phyloP scores from a whole-genome alignment of 2,329 filamentous ascomycete species.

The Camptophora hylomeconis region DNA sequence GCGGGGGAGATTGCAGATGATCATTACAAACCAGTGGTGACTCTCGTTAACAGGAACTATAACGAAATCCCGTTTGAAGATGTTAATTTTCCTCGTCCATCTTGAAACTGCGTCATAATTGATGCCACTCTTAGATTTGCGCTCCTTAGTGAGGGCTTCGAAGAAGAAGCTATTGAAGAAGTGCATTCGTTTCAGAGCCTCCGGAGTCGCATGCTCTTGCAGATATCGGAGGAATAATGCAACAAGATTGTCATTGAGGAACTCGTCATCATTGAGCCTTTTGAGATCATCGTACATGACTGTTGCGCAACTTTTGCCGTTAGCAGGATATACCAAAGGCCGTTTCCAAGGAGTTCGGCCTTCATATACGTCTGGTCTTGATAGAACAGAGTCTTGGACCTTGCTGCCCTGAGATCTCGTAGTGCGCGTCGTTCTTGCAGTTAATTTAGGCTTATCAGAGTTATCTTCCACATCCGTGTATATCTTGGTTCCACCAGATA shows the following conservation, averaged over 20 bases:
- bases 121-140: slow-evolving; percentile 38
- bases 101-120: slow-evolving; percentile 75
- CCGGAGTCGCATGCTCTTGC: slow-evolving; percentile 44
- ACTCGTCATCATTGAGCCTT: slow-evolving; percentile 70
- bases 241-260: slow-evolving; percentile 85
- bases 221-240: slow-evolving; percentile 73
- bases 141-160: slow-evolving; percentile 53
- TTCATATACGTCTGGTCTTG: too few species aligned
- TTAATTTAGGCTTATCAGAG: too few species aligned
- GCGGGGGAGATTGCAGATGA: slow-evolving; percentile 76
- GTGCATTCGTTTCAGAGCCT: slow-evolving; percentile 54
- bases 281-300: slow-evolving; percentile 39
- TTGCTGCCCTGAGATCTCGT: not conserved
- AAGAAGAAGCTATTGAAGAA: slow-evolving; percentile 89
- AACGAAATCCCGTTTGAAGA: slow-evolving; percentile 78
- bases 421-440: too few species aligned
- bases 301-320: slow-evolving; percentile 34
- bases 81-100: slow-evolving; percentile 77
- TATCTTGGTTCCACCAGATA: too few species aligned
- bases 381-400: too few species aligned
- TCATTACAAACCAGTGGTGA: slow-evolving; percentile 84
- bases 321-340: slow-evolving; percentile 30
- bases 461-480: too few species aligned
- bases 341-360: slow-evolving; percentile 20
- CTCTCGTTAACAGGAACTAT: slow-evolving; percentile 84